Evolutionary conservation across 257 asterid genomes (phyloP), one percentile per base, ranked within the genome.

Genomic region (Solanum tacnaense): DNA sequence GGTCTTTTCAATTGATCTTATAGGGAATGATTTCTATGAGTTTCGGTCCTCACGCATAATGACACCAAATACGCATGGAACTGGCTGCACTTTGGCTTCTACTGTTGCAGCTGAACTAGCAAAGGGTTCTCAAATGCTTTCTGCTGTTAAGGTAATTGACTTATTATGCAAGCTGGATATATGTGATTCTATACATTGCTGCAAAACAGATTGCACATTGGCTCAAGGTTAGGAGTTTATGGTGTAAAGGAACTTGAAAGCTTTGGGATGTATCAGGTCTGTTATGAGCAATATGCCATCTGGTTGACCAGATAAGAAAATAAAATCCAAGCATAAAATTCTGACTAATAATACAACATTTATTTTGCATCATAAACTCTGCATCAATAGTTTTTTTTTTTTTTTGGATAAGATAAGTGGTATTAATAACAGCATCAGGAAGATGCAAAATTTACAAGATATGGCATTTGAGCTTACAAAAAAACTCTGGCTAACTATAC

Each of bases 81-180:
- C 99, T 91, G 99, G 99, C 87, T 97, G 99, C 88, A 97, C 97
- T 39, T 90, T 97, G 93, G 98, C 99, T 38, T 94, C 99, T 65
- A 86, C 93, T 65, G 94, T 97, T 88, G 99, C 99, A 68, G 98
- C 99, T 62, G 99, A 96, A 93, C 92, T 97, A 79, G 98, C 99
- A 67, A 97, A 90, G 89, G 99, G 98, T 46, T 93, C 93, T 89
- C 88, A 96, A 85, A 89, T 97, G 89, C 87, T 90, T 90, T 91
- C 94, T 89, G 98, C 99, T 89, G 88, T 97, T 81, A 93, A 94
- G 98, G 99, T 96, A 86, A 87, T 90, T 86, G 84, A 41, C 46
- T 84, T 71, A 18, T 2, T 46, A 82, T 18, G 70, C 39, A 38
- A 82, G 9, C 31, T 82, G 41, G 86, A 82, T 82, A 9, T 82